A percentile compares a stretch with the other conserved stretches of the same genome.
Conservation (phyloP, 106 monocot genomes). For the Triglochin maritima region DNA sequence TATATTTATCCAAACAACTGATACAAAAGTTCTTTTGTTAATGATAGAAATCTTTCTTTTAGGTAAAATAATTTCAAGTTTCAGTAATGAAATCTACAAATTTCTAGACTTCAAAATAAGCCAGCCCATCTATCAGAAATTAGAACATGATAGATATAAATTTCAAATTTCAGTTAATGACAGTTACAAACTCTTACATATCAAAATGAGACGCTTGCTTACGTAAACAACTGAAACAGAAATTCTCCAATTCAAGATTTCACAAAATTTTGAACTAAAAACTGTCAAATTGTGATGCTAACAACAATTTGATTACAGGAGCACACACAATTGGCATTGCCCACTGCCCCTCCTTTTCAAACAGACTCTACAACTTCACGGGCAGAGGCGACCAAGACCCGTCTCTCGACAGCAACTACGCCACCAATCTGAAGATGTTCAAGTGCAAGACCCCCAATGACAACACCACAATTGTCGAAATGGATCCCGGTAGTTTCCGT, state of each 20-base stretch:
- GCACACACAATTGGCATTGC: slow-evolving; percentile 16
- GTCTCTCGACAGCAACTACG: slow-evolving; percentile 7
- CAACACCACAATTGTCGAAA: slow-evolving; percentile 7
- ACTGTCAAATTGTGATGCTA: too few species aligned
- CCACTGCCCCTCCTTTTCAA: slow-evolving; percentile 17
- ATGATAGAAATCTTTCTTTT: too few species aligned
- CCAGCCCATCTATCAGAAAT: too few species aligned
- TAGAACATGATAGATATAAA: too few species aligned
- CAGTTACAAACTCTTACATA: background rate
- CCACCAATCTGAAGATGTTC: background rate
- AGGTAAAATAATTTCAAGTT: too few species aligned
- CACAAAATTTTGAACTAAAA: too few species aligned
- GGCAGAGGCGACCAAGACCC: slow-evolving; percentile 21
- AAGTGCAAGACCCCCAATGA: slow-evolving; percentile 15
- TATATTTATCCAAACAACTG: too few species aligned
- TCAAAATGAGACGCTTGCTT: background rate
- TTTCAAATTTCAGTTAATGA: background rate
- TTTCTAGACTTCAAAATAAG: too few species aligned
- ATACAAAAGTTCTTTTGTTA: too few species aligned
- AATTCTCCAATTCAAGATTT: background rate
- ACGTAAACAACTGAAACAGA: background rate
- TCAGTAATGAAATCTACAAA: too few species aligned
- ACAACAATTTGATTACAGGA: background rate
- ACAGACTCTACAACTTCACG: slow-evolving; percentile 21
- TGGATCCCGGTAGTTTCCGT: slow-evolving; percentile 13